Evolutionary conservation across 1,284 basidiomycete species (phyloP), one percentile per base, ranked within the genome.

Genomic region (Dichomitus squalens): DNA sequence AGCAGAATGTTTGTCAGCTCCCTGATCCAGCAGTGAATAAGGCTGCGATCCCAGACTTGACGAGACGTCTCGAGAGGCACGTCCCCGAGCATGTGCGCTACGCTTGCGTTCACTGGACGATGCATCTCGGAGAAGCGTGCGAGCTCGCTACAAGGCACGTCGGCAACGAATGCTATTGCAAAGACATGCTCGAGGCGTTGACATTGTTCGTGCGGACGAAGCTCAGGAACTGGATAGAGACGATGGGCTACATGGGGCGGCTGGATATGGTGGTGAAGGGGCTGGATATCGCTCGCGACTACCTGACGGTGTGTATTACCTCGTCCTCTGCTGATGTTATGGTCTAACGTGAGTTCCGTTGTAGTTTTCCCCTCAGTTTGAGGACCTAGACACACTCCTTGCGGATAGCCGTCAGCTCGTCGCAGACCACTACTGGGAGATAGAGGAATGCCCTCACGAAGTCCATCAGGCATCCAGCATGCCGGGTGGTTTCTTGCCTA

Each of bases 31-130:
- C 23, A 29, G 34, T 27, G 29, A 0, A n/a, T 5, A 48, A 23
- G 36, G 35, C 21, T 4, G 11, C 20, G 6, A 11, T 49, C 11
- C 20, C 21, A 11, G 53, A 53, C 25, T 7, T 49, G 21, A 29
- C 14, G 9, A 25, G 7, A 39, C 54, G 43, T 1, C 9, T 59
- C 20, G 39, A 27, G 6, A 21, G 1, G 16, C 14, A 43, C 40
- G 40, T 63, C 8, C 52, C 59, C 3, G 33, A 35, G 14, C 59
- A 64, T 27, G 53, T 60, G 14, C 50, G 48, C 29, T 64, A 64
- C 34, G 59, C 59, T n/a, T 58, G 59, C 34, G 9, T 52, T 12
- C 38, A 58, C 31, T 64, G 62, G 62, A 51, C 54, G 4, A 35
- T 23, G 23, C 62, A 64, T 33, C 27, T 63, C 11, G 36, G 25